Evolutionary conservation across 228 moss, liverwort and hornwort species (phyloP).

Genomic region (Sphagnum fallax): DNA sequence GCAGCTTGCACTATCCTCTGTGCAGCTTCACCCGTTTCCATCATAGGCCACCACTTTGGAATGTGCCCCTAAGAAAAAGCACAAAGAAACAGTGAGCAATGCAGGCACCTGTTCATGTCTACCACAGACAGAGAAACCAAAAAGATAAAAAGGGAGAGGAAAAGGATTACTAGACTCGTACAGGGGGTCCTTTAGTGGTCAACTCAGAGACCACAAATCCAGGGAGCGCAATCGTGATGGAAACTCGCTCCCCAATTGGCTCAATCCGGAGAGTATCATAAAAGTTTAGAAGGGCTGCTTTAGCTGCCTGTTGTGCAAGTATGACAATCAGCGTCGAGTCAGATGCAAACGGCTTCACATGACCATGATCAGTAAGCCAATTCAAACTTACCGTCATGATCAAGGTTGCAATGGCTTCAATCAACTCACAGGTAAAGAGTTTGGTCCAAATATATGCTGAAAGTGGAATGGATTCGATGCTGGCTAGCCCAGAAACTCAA

Average conservation of each 20-base stretch:
- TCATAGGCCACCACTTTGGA: slow-evolving; percentile 45
- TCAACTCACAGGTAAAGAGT: too few relatives aligned
- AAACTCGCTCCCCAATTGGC: slow-evolving; percentile 16
- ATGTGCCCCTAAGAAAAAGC: slow-evolving; percentile 23
- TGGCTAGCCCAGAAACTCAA: too few relatives aligned
- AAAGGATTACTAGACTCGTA: not conserved
- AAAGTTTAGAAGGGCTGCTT: slow-evolving; percentile 35
- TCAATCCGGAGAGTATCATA: slow-evolving; percentile 42
- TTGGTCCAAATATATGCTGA: too few relatives aligned
- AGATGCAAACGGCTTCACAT: too few relatives aligned
- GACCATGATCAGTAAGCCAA: too few relatives aligned
- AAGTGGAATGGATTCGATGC: too few relatives aligned
- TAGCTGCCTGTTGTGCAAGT: slow-evolving; percentile 22
- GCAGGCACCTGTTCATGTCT: not conserved
- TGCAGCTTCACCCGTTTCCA: slow-evolving; percentile 25
- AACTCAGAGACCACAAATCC: slow-evolving; percentile 34
- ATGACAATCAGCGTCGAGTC: not conserved
- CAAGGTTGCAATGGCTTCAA: too few relatives aligned
- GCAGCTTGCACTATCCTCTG: slow-evolving; percentile 32
- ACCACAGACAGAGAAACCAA: not conserved
- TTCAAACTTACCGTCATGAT: too few relatives aligned
- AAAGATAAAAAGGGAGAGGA: not conserved
- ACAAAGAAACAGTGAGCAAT: not conserved
- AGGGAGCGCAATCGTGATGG: slow-evolving; percentile 36
- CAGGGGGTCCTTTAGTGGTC: slow-evolving; percentile 21